These are phyloP conservation scores for Wickerhamiella alocasiicola DNA, from an alignment of 805 yeast species.

Conservation along the genomic window DNA sequence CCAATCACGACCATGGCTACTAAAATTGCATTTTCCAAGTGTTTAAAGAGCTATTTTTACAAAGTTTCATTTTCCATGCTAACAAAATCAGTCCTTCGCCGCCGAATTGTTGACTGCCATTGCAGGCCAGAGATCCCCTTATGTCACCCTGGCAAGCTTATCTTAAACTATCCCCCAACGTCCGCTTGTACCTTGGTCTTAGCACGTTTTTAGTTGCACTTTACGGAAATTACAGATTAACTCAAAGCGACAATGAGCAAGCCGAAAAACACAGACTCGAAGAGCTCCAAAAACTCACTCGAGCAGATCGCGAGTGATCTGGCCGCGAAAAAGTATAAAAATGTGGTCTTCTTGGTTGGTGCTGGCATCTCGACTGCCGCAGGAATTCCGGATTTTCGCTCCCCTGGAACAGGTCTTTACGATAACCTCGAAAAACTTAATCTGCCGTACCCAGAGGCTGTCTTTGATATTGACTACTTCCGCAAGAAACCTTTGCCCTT, in stretches of 20 bases:
- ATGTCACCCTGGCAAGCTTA: constrained; percentile 17
- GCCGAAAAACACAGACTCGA: constrained; percentile 14
- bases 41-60: too few species aligned
- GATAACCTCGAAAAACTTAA: constrained; percentile 57
- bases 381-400: constrained; percentile 91
- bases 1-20: too few species aligned
- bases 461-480: constrained; percentile 79
- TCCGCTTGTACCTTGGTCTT: constrained; percentile 17
- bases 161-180: constrained; percentile 16
- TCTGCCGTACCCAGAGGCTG: constrained; percentile 90
- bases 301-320: constrained; percentile 2
- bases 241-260: constrained; percentile 15
- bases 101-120: too few species aligned
- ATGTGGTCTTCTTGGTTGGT: constrained; percentile 39
- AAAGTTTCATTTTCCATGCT: too few species aligned
- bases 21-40: too few species aligned
- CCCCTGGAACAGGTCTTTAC: constrained; percentile 73
- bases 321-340: constrained; percentile 3
- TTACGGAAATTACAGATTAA: constrained; percentile 19
- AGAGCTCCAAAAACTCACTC: constrained; percentile 8
- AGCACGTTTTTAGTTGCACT: constrained; percentile 18
- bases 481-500: constrained; percentile 68
- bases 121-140: too few species aligned
- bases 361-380: constrained; percentile 92
- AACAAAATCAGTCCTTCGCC: too few species aligned